Conservation (phyloP, 106 monocot species). For the Phalaenopsis aphrodite region DNA sequence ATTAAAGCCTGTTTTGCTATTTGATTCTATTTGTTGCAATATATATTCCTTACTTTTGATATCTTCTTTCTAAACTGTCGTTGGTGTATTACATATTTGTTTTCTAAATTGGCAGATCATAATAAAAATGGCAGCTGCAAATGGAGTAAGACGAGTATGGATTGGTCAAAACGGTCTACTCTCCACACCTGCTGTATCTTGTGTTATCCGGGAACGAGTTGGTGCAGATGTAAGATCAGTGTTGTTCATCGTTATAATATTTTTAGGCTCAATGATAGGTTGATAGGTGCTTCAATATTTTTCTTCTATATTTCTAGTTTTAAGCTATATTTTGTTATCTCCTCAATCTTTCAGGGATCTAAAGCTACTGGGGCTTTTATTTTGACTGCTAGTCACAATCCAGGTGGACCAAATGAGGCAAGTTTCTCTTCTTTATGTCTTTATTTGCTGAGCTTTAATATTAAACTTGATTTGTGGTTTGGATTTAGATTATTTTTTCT, state of each 20-base stretch:
- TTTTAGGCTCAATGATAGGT: background rate
- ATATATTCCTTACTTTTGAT: background rate
- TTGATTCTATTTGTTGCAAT: background rate
- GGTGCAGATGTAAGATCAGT: constrained; percentile 47
- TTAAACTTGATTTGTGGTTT: too few relatives aligned
- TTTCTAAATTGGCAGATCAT: constrained; percentile 40
- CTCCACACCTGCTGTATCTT: constrained; percentile 95
- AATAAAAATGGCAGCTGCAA: constrained; percentile 92
- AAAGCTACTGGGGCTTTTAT: constrained; percentile 93
- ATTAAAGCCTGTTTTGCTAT: constrained; percentile 11
- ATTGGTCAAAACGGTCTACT: constrained; percentile 86
- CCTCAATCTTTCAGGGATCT: constrained; percentile 27
- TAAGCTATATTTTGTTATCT: background rate
- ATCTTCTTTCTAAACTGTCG: background rate
- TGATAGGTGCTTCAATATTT: background rate
- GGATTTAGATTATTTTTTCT: too few relatives aligned
- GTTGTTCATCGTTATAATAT: background rate
- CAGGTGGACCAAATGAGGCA: constrained; percentile 89
- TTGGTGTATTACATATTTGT: background rate
- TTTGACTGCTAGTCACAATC: constrained; percentile 97
- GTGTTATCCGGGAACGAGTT: constrained; percentile 94
- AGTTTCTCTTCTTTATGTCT: background rate
- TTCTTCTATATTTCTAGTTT: constrained; percentile 5
- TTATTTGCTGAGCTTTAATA: too few relatives aligned
- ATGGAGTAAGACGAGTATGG: constrained; percentile 93